phyloP scores from a whole-genome alignment of 108 stramenopile species.

The Nitzschia palea region DNA sequence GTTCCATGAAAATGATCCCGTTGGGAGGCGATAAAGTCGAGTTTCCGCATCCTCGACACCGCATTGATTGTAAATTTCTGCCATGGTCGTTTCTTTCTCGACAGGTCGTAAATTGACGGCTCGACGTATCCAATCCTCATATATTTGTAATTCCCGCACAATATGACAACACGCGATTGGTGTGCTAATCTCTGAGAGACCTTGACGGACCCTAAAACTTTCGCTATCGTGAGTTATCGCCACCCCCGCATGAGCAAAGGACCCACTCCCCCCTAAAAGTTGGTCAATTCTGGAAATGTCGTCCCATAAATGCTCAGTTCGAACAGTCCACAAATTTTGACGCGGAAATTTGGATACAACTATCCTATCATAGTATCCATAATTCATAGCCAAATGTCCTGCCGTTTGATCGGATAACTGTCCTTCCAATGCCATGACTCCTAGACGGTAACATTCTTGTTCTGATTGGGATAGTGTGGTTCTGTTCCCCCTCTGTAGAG shows the following conservation, averaged over 20 bases:
- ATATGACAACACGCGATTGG: not conserved
- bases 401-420: not conserved
- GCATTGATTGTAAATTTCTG: conserved; percentile 1
- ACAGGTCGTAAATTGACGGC: not conserved
- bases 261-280: conserved; percentile 2
- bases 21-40: too few relatives aligned
- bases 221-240: not conserved
- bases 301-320: conserved; percentile 12
- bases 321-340: not conserved
- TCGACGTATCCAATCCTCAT: conserved; percentile 1
- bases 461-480: not conserved
- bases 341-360: not conserved
- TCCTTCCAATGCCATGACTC: not conserved
- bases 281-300: not conserved
- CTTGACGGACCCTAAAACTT: not conserved
- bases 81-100: not conserved
- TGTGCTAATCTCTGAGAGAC: not conserved
- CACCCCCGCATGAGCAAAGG: not conserved
- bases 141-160: not conserved
- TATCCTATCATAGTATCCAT: not conserved
- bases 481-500: not conserved
- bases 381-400: not conserved
- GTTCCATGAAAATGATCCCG: too few relatives aligned
- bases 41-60: not conserved
- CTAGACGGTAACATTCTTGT: not conserved